A percentile compares a stretch with the other conserved stretches of the same genome.
These are phyloP conservation scores for Chaetoceros muelleri DNA, from an alignment of 108 stramenopile genomes.

Conservation along the genomic window DNA sequence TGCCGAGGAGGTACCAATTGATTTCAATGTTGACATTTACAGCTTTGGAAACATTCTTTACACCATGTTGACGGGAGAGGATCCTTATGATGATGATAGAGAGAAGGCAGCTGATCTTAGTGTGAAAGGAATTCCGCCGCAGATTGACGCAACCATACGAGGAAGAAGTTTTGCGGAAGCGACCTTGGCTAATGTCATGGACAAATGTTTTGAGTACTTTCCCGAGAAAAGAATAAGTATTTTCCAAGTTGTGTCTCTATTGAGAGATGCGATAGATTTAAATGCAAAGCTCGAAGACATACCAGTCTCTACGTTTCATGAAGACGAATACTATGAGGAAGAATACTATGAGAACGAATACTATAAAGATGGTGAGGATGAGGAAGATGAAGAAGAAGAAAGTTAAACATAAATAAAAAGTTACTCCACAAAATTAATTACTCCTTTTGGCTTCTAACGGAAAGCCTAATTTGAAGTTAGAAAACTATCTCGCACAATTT, in stretches of 20 bases:
- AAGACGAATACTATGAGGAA: neutral
- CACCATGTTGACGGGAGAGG: slow-evolving; percentile 33
- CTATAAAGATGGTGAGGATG: too few relatives aligned
- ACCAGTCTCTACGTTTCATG: neutral
- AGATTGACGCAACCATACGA: slow-evolving; percentile 39
- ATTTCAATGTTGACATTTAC: slow-evolving; percentile 48
- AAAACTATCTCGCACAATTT: too few relatives aligned
- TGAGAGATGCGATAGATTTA: slow-evolving; percentile 14
- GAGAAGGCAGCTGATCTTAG: neutral
- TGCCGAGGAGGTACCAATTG: slow-evolving; percentile 24
- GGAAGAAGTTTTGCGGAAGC: slow-evolving; percentile 39
- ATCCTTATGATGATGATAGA: slow-evolving; percentile 14
- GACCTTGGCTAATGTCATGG: slow-evolving; percentile 36
- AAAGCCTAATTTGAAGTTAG: too few relatives aligned
- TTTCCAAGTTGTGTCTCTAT: slow-evolving; percentile 46
- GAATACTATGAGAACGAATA: neutral
- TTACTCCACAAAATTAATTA: too few relatives aligned
- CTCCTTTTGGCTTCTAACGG: too few relatives aligned
- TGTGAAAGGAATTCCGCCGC: slow-evolving; percentile 15
- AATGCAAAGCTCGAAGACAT: neutral
- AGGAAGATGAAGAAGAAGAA: too few relatives aligned
- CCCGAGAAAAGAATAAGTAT: slow-evolving; percentile 45
- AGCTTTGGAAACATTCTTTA: slow-evolving; percentile 62
- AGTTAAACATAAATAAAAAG: too few relatives aligned
- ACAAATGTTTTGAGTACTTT: slow-evolving; percentile 34